Evolutionary conservation across 1,139 yeast genomes (phyloP), one percentile per base, ranked within the genome.

Genomic region (Maudiozyma humilis): DNA sequence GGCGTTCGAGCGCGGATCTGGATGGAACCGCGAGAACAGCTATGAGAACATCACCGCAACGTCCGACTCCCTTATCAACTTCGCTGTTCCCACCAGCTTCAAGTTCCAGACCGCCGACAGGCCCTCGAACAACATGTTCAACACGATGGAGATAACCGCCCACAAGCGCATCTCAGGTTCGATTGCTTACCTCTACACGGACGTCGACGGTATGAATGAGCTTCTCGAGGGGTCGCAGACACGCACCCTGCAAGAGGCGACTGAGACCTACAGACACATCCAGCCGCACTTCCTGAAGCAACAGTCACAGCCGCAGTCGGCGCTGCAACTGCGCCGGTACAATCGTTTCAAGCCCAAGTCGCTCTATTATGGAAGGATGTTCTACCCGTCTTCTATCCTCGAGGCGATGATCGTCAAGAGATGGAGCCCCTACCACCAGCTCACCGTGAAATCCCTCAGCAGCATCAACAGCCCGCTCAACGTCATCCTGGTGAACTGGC

Each of bases 361-460:
- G 1, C 59, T 82, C 15, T 59, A 78, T 30, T 91, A 87, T 59
- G 98, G 97, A 0, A 70, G 94, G 49, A 77, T 93, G 78, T 85
- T 82, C 57, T 79, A 91, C 51, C 98, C 98, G 0, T 85, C 88
- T 1, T 79, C 87, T 18, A 81, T 86, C 4, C 66, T 93, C 6
- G 98, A 91, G 61, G 96, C 96, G 1, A 82, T 91, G 93, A 57
- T 81, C 10, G 78, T 89, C 34, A 78, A 84, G 49, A 69, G 88
- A 45, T 55, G 87, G 15, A 49, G 34, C 66, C 82, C 3, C 64
- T 73, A 15, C 68, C 71, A 45, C 67, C 88, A 87, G 55, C 51
- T 87, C 29, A 66, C 83, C 41, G 66, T 87, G 27, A 85, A 84
- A 54, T 84, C 94, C 58, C 78, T 87, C 38, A 82, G 83, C 55